phyloP scores from a whole-genome alignment of 768 basidiomycete genomes.

The Leccinum longicurvipes region DNA sequence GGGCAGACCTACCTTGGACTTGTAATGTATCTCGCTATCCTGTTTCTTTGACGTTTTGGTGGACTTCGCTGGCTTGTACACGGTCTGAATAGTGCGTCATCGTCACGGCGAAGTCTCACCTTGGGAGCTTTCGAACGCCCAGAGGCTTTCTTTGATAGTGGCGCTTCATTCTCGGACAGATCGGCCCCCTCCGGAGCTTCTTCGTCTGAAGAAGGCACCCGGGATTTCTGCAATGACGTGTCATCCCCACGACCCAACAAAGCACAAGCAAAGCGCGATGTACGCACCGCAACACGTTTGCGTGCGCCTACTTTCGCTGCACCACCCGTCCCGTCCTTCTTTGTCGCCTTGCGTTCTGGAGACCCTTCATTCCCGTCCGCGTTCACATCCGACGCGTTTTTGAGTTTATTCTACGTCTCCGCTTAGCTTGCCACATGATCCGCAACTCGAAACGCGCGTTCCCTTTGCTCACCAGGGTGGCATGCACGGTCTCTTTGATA shows the following conservation, averaged over 20 bases:
- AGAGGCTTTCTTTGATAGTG: constrained; percentile 10
- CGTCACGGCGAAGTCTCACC: not conserved
- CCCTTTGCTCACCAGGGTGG: constrained; percentile 8
- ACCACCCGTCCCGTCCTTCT: constrained; percentile 10
- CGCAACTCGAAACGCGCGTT: not conserved
- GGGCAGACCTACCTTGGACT: constrained; percentile 23
- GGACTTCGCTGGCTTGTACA: constrained; percentile 10
- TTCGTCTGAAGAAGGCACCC: not conserved
- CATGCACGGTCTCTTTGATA: constrained; percentile 36
- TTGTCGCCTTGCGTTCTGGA: not conserved
- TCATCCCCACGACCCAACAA: not conserved
- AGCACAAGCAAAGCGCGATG: not conserved
- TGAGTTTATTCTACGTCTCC: constrained; percentile 8
- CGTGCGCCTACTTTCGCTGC: constrained; percentile 1
- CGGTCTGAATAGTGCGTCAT: not conserved
- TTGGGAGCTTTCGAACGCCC: constrained; percentile 10
- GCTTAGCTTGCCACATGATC: not conserved
- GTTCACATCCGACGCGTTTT: constrained; percentile 4
- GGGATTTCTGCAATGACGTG: not conserved
- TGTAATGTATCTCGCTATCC: constrained; percentile 20
- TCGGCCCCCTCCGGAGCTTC: not conserved
- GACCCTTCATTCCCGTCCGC: not conserved
- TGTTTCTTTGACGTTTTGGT: constrained; percentile 12
- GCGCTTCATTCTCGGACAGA: constrained; percentile 1
- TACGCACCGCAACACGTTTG: constrained; percentile 15